phyloP scores from a whole-genome alignment of 306 rosid species.

The Quercus dentata region DNA sequence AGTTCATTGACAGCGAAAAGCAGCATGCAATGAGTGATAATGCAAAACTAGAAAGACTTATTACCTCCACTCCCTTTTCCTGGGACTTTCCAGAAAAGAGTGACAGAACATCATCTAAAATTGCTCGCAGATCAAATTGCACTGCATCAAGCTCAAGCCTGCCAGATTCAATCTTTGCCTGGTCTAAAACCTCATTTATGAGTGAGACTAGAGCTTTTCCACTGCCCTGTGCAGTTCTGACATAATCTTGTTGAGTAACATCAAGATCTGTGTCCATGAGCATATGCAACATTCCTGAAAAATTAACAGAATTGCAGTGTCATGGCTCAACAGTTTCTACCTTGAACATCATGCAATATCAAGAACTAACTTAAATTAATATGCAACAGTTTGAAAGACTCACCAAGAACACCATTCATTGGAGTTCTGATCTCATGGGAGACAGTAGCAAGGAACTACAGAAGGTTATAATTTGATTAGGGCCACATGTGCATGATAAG shows the following conservation, averaged over 20 bases:
- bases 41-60: conserved; percentile 11
- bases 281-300: conserved; percentile 94
- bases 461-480: conserved; percentile 23
- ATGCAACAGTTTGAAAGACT: conserved; percentile 20
- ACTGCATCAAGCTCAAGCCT: conserved; percentile 94
- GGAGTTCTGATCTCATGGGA: conserved; percentile 99
- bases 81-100: conserved; percentile 94
- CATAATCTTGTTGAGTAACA: conserved; percentile 86
- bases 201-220: conserved; percentile 95
- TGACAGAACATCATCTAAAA: conserved; percentile 87
- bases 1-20: conserved; percentile 22
- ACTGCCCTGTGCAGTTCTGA: conserved; percentile 87
- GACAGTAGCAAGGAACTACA: conserved; percentile 97
- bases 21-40: neutral
- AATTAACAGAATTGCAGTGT: conserved; percentile 25
- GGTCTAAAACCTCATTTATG: conserved; percentile 93
- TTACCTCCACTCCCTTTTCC: conserved; percentile 95
- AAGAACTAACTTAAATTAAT: conserved; percentile 2
- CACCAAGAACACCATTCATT: conserved; percentile 98
- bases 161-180: conserved; percentile 95
- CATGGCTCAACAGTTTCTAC: conserved; percentile 12
- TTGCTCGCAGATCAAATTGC: conserved; percentile 64
- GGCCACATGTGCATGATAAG: conserved; percentile 2
- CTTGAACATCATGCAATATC: conserved; percentile 3
- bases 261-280: conserved; percentile 96